A percentile compares a stretch with the other conserved stretches of the same genome.
Evolutionary conservation across 2,329 filamentous ascomycete species (phyloP).

Genomic region (Pestalotiopsis sp.): DNA sequence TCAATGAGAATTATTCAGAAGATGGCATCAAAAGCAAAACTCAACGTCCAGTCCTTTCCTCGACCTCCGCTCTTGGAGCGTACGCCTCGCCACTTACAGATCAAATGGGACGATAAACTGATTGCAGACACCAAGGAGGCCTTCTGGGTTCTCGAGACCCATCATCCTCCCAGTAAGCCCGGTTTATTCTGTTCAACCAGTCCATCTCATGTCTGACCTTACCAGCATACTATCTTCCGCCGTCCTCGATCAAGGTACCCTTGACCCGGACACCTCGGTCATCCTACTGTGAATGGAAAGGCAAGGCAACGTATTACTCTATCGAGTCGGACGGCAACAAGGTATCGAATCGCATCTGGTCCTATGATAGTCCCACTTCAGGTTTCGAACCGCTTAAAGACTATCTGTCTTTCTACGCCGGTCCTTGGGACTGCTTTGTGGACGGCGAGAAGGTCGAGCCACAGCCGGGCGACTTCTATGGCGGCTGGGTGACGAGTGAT

Average conservation of each 20-base stretch:
- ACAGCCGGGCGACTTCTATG: constrained; percentile 66
- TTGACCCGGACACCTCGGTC: constrained; percentile 46
- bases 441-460: constrained; percentile 62
- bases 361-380: constrained; percentile 56
- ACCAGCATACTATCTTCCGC: constrained; percentile 62
- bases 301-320: constrained; percentile 60
- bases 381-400: constrained; percentile 56
- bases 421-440: constrained; percentile 64
- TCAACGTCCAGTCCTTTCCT: constrained; percentile 61
- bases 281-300: constrained; percentile 64
- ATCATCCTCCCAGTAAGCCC: constrained; percentile 60
- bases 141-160: constrained; percentile 65
- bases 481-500: constrained; percentile 65
- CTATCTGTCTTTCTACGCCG: constrained; percentile 62
- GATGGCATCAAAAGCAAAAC: constrained; percentile 42
- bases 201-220: constrained; percentile 8
- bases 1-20: constrained; percentile 10
- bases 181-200: not conserved
- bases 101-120: constrained; percentile 56
- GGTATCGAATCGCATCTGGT: constrained; percentile 59
- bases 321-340: constrained; percentile 38
- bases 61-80: constrained; percentile 60
- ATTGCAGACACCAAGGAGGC: constrained; percentile 62
- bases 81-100: constrained; percentile 54
- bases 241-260: constrained; percentile 47